Evolutionary conservation across 2,329 filamentous ascomycete species (phyloP), one percentile per base, ranked within the genome.

Genomic region (Fusarium nanum): DNA sequence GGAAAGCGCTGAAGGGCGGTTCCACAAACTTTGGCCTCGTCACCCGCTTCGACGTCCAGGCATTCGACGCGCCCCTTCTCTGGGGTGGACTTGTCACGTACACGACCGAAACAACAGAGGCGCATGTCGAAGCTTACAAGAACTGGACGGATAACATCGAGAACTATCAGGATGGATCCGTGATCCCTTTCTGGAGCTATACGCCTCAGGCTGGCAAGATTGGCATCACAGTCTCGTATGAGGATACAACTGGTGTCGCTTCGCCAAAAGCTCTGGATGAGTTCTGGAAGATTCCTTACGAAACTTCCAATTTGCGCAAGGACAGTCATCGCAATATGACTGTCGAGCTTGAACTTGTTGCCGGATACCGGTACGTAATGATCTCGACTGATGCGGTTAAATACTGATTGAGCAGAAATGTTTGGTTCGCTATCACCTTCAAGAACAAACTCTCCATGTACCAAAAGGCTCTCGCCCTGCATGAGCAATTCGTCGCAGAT

Each of bases 1-100:
- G 61, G 61, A 69, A 69, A 13, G 67, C 53, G 2, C 61, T 70
- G 3, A 70, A 70, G 13, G 67, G 66, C 13, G 66, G 66, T 2
- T 70, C 67, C 7, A 54, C 60, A 12, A 70, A 70, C 41, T 70
- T 70, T 3, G 67, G 67, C 3, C 69, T 70, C 52, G 66, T 69
- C 37, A 70, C 67, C 37, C 67, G 67, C 56, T 66, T 70, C 37
- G 67, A 70, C n/a, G 50, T 70, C 3, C 67, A 70, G 20, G 56
- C 67, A 8, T 69, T 69, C 22, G 61, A 69, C 3, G 53, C 66
- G 37, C 61, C 61, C 13, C 60, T 58, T 7, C 61, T 70, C 46
- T 70, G 67, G 66, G 67, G 66, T 10, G 67, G 67, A 5, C 61
- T 69, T 1, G 67, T 70, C 22, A 66, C 61, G 4, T 70, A 69